A percentile compares a stretch with the other conserved stretches of the same genome.
Conservation (phyloP, 2,329 filamentous ascomycete species). For the Ceratocystis cubensis region DNA sequence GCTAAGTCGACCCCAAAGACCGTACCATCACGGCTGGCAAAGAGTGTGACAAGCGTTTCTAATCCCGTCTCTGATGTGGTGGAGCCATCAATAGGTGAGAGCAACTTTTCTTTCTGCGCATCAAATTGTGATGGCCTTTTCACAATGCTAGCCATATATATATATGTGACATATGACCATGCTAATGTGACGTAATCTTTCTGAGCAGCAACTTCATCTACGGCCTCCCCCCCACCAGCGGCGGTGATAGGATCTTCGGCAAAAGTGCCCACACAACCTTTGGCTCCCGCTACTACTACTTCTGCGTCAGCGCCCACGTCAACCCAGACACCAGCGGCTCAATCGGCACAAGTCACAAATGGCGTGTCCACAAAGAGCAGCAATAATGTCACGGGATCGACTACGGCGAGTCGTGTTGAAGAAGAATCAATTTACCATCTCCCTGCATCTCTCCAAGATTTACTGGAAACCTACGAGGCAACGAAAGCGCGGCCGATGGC, state of each 20-base stretch:
- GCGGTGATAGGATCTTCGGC: not conserved
- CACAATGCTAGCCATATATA: constrained; percentile 15
- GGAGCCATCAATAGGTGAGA: constrained; percentile 36
- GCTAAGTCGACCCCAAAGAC: constrained; percentile 28
- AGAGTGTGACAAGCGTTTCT: constrained; percentile 31
- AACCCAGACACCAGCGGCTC: not conserved
- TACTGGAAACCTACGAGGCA: constrained; percentile 80
- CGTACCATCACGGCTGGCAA: constrained; percentile 15
- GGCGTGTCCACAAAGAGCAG: constrained; percentile 40
- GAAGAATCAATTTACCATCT: constrained; percentile 88
- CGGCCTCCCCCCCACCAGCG: constrained; percentile 9
- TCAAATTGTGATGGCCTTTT: not conserved
- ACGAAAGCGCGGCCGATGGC: constrained; percentile 58
- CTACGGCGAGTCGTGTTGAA: constrained; percentile 28
- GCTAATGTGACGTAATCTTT: not conserved
- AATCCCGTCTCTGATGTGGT: constrained; percentile 32
- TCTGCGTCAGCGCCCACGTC: not conserved
- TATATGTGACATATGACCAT: constrained; percentile 1
- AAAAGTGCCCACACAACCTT: not conserved
- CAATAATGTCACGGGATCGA: constrained; percentile 24
- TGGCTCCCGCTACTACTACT: not conserved
- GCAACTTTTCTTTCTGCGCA: constrained; percentile 16
- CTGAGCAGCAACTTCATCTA: constrained; percentile 45
- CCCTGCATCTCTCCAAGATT: constrained; percentile 73
- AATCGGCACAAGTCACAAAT: constrained; percentile 21